Evolutionary conservation across 2,329 filamentous ascomycete genomes (phyloP).

Genomic region (Cercospora citrullina): DNA sequence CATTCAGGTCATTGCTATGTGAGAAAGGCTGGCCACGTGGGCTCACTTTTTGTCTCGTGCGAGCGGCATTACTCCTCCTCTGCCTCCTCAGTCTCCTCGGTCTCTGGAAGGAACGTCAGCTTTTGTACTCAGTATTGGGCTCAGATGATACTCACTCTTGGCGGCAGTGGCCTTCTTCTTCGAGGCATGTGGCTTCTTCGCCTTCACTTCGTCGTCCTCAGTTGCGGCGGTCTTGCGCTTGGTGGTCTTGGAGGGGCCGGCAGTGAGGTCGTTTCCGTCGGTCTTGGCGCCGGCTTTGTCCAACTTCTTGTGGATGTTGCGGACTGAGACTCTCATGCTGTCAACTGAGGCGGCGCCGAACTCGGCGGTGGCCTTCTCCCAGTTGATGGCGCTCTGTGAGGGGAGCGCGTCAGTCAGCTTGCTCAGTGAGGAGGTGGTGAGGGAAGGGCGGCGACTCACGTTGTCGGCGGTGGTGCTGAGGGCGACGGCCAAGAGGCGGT

Average conservation of each 20-base stretch:
- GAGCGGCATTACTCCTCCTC: background rate
- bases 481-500: conserved; percentile 34
- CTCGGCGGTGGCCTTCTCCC: conserved; percentile 32
- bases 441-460: conserved; percentile 13
- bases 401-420: conserved; percentile 9
- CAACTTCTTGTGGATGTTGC: conserved; percentile 35
- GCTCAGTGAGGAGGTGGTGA: background rate
- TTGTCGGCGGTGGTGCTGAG: conserved; percentile 28
- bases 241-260: conserved; percentile 23
- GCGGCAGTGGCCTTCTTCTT: background rate
- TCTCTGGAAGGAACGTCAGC: background rate
- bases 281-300: conserved; percentile 28
- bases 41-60: background rate
- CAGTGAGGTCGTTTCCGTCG: conserved; percentile 8
- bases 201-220: conserved; percentile 38
- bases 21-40: background rate
- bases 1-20: background rate
- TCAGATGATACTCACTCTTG: background rate
- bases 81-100: conserved; percentile 26
- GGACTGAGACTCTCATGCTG: conserved; percentile 30
- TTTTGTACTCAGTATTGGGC: background rate
- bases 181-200: conserved; percentile 6
- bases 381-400: conserved; percentile 32
- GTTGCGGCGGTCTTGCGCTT: conserved; percentile 34
- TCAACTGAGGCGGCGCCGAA: conserved; percentile 32